Evolutionary conservation across 2,329 filamentous ascomycete genomes (phyloP), one percentile per base, ranked within the genome.

Genomic region (Emergomyces africanus): DNA sequence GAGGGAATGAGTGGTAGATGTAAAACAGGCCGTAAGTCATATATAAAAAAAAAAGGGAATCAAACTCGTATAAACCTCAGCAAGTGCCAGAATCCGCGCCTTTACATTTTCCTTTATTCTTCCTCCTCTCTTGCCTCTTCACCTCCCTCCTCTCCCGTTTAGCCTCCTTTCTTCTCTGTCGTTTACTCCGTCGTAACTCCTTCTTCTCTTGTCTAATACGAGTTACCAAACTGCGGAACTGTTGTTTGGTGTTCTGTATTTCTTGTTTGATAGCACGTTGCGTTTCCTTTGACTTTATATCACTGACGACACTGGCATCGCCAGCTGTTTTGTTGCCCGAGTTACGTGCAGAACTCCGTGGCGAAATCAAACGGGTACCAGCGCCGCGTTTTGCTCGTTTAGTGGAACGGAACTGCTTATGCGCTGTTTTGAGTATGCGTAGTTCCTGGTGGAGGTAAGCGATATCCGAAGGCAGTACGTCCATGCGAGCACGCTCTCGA

Each of bases 221-320:
- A 3, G 67, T 66, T 18, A 71, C 61, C 5, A 73, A 64, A 9
- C 71, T 69, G 10, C 67, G 64, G 60, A 75, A 75, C 3, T 71
- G 71, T 54, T 73, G 69, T 49, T 67, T 70, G 5, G 72, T 70
- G 1, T 68, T 67, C n/a, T 67, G 66, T 57, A 72, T 65, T 61
- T 75, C 72, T 49, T 70, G 68, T 59, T 73, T 74, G 58, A 73
- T 63, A 1, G 69, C 68, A 2, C 65, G 66, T 20, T 64, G 65
- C 33, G 73, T 68, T 0, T 64, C 64, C 30, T 49, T 69, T 63
- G 55, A 33, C 5, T n/a, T 49, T 15, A 37, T 49, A 44, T 57
- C 30, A 15, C 12, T 57, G 14, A 18, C 10, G 18, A 25, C 25
- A 42, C 20, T 5, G 14, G 9, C 41, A 14, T 35, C 12, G 35